phyloP scores from a whole-genome alignment of 208 protist species.

The Acanthamoeba royreba region DNA sequence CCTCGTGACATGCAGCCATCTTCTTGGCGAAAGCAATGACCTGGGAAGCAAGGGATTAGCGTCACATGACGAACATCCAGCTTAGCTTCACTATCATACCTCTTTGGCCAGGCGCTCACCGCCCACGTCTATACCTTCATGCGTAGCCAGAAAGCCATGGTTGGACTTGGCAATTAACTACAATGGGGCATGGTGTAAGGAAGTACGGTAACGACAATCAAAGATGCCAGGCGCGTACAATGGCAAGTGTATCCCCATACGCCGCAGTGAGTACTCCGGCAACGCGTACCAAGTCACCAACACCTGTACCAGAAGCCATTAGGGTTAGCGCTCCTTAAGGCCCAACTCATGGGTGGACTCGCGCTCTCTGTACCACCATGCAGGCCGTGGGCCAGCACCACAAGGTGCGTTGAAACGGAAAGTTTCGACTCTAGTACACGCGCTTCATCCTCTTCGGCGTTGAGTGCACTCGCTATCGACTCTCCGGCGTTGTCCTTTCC shows the following conservation, averaged over 20 bases:
- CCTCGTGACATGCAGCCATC: not conserved
- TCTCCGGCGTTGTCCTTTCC: no score
- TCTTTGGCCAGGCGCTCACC: not conserved
- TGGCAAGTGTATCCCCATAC: not conserved
- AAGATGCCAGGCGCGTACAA: not conserved
- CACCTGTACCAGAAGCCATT: not conserved
- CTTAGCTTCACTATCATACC: not conserved
- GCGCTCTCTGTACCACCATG: not conserved
- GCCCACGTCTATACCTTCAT: not conserved
- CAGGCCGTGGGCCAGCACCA: not conserved
- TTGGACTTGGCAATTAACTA: not conserved
- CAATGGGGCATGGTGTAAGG: not conserved
- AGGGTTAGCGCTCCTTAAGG: not conserved
- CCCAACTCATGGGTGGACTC: not conserved
- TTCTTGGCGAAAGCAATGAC: not conserved
- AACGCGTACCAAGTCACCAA: not conserved
- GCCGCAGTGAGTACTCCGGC: not conserved
- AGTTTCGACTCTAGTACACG: not conserved
- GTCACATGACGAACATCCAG: not conserved
- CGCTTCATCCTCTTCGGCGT: no score
- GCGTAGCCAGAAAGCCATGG: not conserved
- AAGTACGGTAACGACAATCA: no score
- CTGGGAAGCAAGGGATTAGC: not conserved
- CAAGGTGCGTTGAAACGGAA: not conserved
- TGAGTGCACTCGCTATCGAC: no score